phyloP scores from a whole-genome alignment of 306 rosid genomes.

The Quercus berberidifolia region DNA sequence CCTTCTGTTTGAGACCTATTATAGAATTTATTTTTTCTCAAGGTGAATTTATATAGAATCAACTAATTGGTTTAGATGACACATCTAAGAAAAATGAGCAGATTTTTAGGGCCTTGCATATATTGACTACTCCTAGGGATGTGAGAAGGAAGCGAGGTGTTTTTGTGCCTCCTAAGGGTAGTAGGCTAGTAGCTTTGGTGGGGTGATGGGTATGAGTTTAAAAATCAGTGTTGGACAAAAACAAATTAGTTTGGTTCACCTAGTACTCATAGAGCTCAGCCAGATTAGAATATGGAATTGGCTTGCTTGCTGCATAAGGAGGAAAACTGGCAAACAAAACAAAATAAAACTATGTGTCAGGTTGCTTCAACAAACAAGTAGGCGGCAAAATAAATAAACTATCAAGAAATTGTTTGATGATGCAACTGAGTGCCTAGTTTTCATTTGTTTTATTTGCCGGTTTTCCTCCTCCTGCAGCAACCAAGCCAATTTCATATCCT shows the following conservation, averaged over 20 bases:
- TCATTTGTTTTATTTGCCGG: too few species aligned
- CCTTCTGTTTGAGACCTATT: not conserved
- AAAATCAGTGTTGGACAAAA: not conserved
- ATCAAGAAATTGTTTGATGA: too few species aligned
- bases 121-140: constrained; percentile 58
- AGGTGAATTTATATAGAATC: constrained; percentile 76
- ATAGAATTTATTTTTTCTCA: constrained; percentile 65
- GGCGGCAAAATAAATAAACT: too few species aligned
- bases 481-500: constrained; percentile 67
- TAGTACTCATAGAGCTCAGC: constrained; percentile 22
- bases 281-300: constrained; percentile 65
- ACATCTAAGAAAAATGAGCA: constrained; percentile 52
- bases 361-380: too few species aligned
- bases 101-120: constrained; percentile 53
- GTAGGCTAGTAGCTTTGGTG: constrained; percentile 22
- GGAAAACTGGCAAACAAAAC: too few species aligned
- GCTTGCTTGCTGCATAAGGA: constrained; percentile 26
- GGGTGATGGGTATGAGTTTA: not conserved
- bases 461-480: too few species aligned
- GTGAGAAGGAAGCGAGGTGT: constrained; percentile 39
- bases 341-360: too few species aligned
- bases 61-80: constrained; percentile 71
- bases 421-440: too few species aligned
- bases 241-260: constrained; percentile 25
- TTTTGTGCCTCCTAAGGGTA: constrained; percentile 9